Conservation (phyloP, 2,329 filamentous ascomycete species). For the Xylaria arbuscula region DNA sequence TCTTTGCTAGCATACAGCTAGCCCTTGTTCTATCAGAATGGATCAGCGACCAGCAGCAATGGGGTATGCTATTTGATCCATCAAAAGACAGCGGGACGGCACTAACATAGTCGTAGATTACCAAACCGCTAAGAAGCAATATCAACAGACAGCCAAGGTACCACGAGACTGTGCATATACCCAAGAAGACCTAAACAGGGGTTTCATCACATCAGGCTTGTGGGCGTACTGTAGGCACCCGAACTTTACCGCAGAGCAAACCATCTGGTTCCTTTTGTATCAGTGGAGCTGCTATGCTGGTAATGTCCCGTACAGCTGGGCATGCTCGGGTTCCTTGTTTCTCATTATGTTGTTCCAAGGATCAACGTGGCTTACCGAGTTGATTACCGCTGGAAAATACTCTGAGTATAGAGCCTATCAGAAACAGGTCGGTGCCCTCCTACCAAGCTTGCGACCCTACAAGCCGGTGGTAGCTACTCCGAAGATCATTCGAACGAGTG, state of each 20-base stretch:
- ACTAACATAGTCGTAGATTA: constrained; percentile 64
- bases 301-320: constrained; percentile 80
- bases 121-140: constrained; percentile 82
- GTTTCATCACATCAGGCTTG: constrained; percentile 85
- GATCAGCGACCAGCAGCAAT: constrained; percentile 92
- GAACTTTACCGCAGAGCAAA: constrained; percentile 93
- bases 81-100: neutral
- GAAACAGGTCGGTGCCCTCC: constrained; percentile 81
- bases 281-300: constrained; percentile 85
- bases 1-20: constrained; percentile 60
- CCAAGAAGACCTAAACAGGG: constrained; percentile 84
- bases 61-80: constrained; percentile 65
- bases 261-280: constrained; percentile 89
- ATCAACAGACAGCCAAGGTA: constrained; percentile 77
- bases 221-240: constrained; percentile 93
- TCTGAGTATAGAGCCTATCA: constrained; percentile 89
- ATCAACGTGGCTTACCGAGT: constrained; percentile 88
- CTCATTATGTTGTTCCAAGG: constrained; percentile 88
- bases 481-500: constrained; percentile 63
- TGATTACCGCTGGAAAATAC: constrained; percentile 84
- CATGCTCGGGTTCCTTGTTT: constrained; percentile 72
- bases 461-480: constrained; percentile 53
- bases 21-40: constrained; percentile 73
- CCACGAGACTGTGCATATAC: constrained; percentile 70
- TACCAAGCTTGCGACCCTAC: constrained; percentile 70